Evolutionary conservation across 805 yeast species (phyloP).

Genomic region (Saccharomycopsis sp.): DNA sequence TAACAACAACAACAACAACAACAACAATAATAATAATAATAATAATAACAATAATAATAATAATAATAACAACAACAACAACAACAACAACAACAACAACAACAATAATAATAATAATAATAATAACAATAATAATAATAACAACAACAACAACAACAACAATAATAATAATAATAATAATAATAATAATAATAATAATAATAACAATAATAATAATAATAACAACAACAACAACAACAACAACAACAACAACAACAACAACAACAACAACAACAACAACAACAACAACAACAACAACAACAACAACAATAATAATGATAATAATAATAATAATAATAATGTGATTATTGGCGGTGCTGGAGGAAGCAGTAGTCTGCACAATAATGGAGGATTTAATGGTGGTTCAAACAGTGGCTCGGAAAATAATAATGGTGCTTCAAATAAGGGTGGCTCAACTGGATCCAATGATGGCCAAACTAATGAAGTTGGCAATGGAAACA

Average conservation of each 20-base stretch:
- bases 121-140: constrained; percentile 6
- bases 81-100: background rate
- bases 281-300: background rate
- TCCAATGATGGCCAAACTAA: background rate
- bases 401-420: too few relatives aligned
- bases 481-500: background rate
- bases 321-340: background rate
- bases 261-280: background rate
- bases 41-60: background rate
- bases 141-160: constrained; percentile 7
- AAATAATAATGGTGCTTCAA: too few relatives aligned
- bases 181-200: background rate
- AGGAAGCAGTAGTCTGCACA: too few relatives aligned
- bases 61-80: background rate
- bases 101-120: constrained; percentile 1
- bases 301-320: background rate
- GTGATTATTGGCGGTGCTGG: background rate
- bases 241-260: background rate
- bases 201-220: background rate
- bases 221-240: constrained; percentile 1
- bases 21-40: background rate
- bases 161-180: constrained; percentile 7
- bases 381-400: too few relatives aligned
- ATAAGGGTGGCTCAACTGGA: too few relatives aligned
- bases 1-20: background rate